Evolutionary conservation across 192 early-diverging fungal genomes (phyloP), one percentile per base, ranked within the genome.

Genomic region (Coemansia sp.): DNA sequence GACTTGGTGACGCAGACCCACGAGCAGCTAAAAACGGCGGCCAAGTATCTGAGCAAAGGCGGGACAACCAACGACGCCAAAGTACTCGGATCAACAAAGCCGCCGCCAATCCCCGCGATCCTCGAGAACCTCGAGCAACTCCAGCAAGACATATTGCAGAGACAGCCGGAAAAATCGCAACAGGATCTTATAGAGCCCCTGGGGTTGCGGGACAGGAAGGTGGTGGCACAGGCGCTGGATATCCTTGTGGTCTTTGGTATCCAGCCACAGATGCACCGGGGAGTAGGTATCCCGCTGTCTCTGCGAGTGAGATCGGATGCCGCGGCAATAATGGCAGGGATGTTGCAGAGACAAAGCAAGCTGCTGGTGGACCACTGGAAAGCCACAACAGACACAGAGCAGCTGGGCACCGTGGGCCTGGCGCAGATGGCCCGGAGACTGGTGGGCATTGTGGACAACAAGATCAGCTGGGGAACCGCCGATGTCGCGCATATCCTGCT

Each of bases 251-350:
- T 73, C 11, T 79, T 79, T 30, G 76, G 72, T 32, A 57, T 92
- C 11, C 83, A 85, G 57, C 91, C 91, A 1, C 83, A 80, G 29
- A 69, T 91, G 23, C 61, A 85, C 20, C 82, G 82, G 0, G 89
- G 88, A 14, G 85, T 91, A 0, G 91, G 90, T 1, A 75, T 92
- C 42, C 84, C 86, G 6, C 65, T 91, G 34, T 74, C 74, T 10
- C 75, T 83, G 39, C 83, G 90, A 24, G 79, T 86, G 3, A 69
- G 81, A 32, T 89, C 85, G n/a, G 58, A 74, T 6, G 70, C 65
- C 1, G 71, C 70, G 1, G 49, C 57, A 2, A 55, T 68, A 8
- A 55, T 80, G 18, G 24, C 58, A 14, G 49, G 62, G 14, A 49
- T 67, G 28, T 28, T 50, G 36, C 64, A 71, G 46, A 23, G 48